A percentile compares a stretch with the other conserved stretches of the same genome.
phyloP scores from a whole-genome alignment of 306 rosid genomes.

The barrel medic (Medicago truncatula) region DNA sequence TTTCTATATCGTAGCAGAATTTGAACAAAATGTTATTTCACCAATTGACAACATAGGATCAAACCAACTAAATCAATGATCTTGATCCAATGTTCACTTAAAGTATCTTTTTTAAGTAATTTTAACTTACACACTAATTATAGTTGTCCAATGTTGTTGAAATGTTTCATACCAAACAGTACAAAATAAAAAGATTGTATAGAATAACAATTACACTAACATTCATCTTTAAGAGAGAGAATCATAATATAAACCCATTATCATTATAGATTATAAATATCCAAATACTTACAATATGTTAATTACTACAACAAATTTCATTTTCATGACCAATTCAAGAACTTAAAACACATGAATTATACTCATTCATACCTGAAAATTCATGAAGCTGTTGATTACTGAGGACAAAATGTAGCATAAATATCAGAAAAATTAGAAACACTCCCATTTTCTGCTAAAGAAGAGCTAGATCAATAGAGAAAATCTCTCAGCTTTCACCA shows the following conservation, averaged over 20 bases:
- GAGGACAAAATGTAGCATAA: constrained; percentile 56
- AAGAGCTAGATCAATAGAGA: constrained; percentile 45
- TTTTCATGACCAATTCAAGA: constrained; percentile 18
- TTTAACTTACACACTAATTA: not conserved
- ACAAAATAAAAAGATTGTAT: not conserved
- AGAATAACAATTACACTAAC: not conserved
- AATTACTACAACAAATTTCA: not conserved
- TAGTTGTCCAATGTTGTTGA: constrained; percentile 22
- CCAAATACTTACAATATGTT: constrained; percentile 1
- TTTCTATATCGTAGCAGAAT: not conserved
- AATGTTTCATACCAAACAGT: constrained; percentile 9
- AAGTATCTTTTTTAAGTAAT: not conserved
- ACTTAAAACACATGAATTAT: constrained; percentile 37
- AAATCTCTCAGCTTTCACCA: constrained; percentile 51
- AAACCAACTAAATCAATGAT: constrained; percentile 17
- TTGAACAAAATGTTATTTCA: not conserved
- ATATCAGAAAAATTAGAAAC: constrained; percentile 52
- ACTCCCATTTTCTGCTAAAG: constrained; percentile 56
- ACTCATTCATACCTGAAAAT: constrained; percentile 75
- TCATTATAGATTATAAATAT: constrained; percentile 21
- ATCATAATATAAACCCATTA: not conserved
- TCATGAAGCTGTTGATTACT: constrained; percentile 52
- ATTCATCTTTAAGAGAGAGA: not conserved
- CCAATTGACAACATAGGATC: not conserved
- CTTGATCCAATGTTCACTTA: constrained; percentile 16